phyloP scores from a whole-genome alignment of 2,329 filamentous ascomycete species.

The Fonsecaea multimorphosa region DNA sequence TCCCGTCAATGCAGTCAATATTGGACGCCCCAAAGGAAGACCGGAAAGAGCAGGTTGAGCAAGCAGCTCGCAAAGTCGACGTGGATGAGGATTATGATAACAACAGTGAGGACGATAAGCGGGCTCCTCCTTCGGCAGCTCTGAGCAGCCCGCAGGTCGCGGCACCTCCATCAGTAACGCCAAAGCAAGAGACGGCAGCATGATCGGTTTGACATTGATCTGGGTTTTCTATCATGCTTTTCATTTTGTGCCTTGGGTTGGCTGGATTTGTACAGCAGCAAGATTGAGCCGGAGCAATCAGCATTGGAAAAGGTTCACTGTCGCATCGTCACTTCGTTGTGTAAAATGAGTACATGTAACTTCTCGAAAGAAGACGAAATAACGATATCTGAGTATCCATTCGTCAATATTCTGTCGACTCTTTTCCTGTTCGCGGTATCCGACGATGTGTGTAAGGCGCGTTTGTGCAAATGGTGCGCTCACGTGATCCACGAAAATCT shows the following conservation, averaged over 20 bases:
- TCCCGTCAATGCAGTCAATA: constrained; percentile 64
- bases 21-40: constrained; percentile 64
- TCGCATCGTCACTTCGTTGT: not conserved
- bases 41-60: constrained; percentile 68
- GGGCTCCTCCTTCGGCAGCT: constrained; percentile 37
- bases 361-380: not conserved
- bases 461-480: not conserved
- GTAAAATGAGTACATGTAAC: constrained; percentile 1
- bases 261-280: constrained; percentile 9
- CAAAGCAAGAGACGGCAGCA: constrained; percentile 31
- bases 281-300: not conserved
- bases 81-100: constrained; percentile 98
- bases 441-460: no score
- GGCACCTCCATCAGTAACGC: constrained; percentile 26
- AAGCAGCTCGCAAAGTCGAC: constrained; percentile 92
- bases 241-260: constrained; percentile 7
- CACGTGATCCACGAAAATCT: constrained; percentile 8
- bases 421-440: not conserved
- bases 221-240: not conserved
- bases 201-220: not conserved
- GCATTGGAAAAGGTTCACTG: constrained; percentile 4
- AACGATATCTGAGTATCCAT: not conserved
- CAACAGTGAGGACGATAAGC: constrained; percentile 81
- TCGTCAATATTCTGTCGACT: not conserved
- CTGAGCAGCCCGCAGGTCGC: constrained; percentile 31